These are phyloP conservation scores for Musa balbisiana DNA, from an alignment of 202 grass and related monocot genomes.

Conservation along the genomic window DNA sequence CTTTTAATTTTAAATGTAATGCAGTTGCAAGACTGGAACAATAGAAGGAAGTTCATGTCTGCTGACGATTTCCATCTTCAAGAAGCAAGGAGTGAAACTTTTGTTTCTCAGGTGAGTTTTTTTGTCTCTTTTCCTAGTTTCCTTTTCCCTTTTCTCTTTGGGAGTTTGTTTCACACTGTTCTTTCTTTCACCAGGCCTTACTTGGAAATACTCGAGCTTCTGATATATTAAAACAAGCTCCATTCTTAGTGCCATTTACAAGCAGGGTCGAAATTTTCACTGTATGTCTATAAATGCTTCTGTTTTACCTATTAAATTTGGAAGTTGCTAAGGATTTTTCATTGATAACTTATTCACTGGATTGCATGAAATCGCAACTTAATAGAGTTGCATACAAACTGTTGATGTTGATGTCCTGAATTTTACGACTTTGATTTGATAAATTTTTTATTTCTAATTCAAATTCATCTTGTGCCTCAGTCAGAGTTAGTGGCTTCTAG, in stretches of 20 bases:
- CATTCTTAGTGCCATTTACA: conserved; percentile 90
- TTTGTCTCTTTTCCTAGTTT: conserved; percentile 14
- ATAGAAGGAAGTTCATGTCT: conserved; percentile 65
- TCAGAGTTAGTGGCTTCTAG: conserved; percentile 65
- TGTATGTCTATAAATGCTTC: conserved; percentile 31
- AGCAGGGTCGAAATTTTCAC: conserved; percentile 91
- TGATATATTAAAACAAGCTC: conserved; percentile 89
- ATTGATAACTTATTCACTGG: neutral
- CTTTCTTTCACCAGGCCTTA: conserved; percentile 47
- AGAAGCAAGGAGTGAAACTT: conserved; percentile 96
- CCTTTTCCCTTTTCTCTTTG: conserved; percentile 2
- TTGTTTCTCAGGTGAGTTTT: conserved; percentile 72
- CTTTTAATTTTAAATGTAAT: neutral
- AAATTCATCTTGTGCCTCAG: conserved; percentile 31
- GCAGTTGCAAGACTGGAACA: conserved; percentile 98
- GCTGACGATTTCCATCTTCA: conserved; percentile 84
- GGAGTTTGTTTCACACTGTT: conserved; percentile 9
- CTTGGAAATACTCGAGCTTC: conserved; percentile 83
- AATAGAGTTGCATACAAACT: no score
- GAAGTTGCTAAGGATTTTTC: neutral
- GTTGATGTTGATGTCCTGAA: no score
- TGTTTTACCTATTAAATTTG: neutral
- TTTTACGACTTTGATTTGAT: no score
- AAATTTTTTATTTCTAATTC: neutral
- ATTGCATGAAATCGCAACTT: no score